Percentiles rank a stretch among this genome's conserved stretches.
Evolutionary conservation across 2,329 filamentous ascomycete genomes (phyloP).

Genomic region (Claviceps quebecensis): DNA sequence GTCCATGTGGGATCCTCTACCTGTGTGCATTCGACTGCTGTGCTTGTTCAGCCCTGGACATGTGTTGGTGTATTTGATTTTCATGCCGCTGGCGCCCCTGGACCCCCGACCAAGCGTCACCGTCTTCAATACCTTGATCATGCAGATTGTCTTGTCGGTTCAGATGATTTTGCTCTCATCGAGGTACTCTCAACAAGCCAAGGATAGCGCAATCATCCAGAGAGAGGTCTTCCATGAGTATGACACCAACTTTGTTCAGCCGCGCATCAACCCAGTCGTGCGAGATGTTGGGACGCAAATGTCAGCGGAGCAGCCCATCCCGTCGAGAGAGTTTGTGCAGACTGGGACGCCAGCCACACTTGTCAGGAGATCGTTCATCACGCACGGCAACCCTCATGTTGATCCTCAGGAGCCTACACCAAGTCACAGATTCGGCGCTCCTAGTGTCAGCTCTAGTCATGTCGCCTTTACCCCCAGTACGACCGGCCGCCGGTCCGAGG

Average conservation of each 20-base stretch:
- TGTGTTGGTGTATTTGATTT: conserved; percentile 78
- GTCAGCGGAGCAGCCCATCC: conserved; percentile 31
- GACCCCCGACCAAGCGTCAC: conserved; percentile 77
- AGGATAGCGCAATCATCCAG: conserved; percentile 72
- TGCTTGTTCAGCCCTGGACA: conserved; percentile 90
- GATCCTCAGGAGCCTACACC: conserved; percentile 43
- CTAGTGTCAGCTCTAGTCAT: conserved; percentile 11
- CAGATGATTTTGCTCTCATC: conserved; percentile 63
- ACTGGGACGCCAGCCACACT: conserved; percentile 42
- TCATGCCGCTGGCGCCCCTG: conserved; percentile 61
- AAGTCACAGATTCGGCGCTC: conserved; percentile 10
- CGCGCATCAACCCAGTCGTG: conserved; percentile 68
- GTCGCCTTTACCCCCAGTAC: conserved; percentile 13
- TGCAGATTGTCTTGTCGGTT: conserved; percentile 60
- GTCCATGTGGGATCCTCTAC: conserved; percentile 82
- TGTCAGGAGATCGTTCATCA: conserved; percentile 63
- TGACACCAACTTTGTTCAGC: conserved; percentile 89
- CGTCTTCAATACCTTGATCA: conserved; percentile 65
- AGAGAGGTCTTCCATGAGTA: conserved; percentile 92
- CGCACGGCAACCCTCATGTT: conserved; percentile 68
- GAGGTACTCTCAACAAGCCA: conserved; percentile 69
- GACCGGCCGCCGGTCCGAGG: conserved; percentile 14
- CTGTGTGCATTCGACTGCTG: conserved; percentile 68
- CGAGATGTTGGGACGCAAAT: conserved; percentile 69
- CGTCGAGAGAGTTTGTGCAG: conserved; percentile 30